These are phyloP conservation scores for Mycena alexandri DNA, from an alignment of 768 basidiomycete species.

Conservation along the genomic window DNA sequence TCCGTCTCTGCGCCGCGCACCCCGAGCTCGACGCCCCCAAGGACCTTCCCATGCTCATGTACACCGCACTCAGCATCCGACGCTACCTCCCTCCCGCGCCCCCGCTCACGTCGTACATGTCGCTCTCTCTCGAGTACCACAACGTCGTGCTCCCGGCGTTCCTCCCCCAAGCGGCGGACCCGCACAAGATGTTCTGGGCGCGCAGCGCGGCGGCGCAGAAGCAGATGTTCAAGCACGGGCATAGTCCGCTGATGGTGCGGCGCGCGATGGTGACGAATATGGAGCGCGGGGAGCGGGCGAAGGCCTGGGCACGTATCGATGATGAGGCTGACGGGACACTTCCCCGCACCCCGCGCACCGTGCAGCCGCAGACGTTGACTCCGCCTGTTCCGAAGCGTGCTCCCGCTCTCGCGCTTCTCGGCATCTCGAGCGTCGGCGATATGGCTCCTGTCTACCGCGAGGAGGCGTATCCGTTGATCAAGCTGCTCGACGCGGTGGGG, in stretches of 20 bases:
- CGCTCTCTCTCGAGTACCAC: constrained; percentile 39
- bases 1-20: constrained; percentile 23
- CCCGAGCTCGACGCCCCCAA: constrained; percentile 25
- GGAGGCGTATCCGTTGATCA: constrained; percentile 20
- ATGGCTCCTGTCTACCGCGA: constrained; percentile 8
- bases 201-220: constrained; percentile 30
- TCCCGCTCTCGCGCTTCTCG: constrained; percentile 28
- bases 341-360: background rate
- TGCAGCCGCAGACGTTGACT: background rate
- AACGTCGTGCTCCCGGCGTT: constrained; percentile 40
- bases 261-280: constrained; percentile 29
- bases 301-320: constrained; percentile 62
- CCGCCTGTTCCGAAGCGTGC: background rate
- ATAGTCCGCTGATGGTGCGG: constrained; percentile 32
- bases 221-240: constrained; percentile 32
- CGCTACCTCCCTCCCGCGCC: constrained; percentile 30
- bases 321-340: constrained; percentile 54
- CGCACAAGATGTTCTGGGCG: constrained; percentile 35
- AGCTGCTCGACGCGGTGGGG: constrained; percentile 22
- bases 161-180: constrained; percentile 24
- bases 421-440: constrained; percentile 27
- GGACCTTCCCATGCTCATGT: constrained; percentile 35
- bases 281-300: constrained; percentile 33
- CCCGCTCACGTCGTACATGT: constrained; percentile 32
- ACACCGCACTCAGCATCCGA: constrained; percentile 40